Conservation (phyloP, 768 basidiomycete species). For the Serendipita sp. region DNA sequence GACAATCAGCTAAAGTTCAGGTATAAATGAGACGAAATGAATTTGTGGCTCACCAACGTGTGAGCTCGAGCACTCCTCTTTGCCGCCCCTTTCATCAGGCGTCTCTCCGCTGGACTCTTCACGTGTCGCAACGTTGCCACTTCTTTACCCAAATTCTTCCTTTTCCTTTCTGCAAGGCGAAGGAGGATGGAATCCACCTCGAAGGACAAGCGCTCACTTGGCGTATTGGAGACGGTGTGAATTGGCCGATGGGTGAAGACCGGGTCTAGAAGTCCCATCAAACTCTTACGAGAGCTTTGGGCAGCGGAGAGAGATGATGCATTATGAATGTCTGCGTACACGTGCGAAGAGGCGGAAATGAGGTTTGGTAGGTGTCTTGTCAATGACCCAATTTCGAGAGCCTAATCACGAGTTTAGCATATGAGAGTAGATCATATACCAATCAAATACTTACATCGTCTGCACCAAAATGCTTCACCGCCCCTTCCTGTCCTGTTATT, state of each 20-base stretch:
- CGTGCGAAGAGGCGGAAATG: too few species aligned
- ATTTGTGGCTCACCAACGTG: conserved; percentile 42
- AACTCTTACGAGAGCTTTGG: too few species aligned
- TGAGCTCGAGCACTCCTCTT: conserved; percentile 78
- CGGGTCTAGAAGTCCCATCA: too few species aligned
- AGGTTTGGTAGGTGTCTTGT: too few species aligned
- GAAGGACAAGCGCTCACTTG: background rate
- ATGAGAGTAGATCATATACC: too few species aligned
- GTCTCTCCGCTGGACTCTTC: conserved; percentile 66
- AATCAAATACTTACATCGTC: conserved; percentile 34
- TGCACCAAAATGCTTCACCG: conserved; percentile 52
- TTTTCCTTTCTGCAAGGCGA: conserved; percentile 31
- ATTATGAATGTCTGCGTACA: too few species aligned
- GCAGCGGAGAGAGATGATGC: too few species aligned
- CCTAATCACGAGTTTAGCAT: too few species aligned
- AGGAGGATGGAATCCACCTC: conserved; percentile 35
- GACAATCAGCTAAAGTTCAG: background rate
- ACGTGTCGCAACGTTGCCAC: conserved; percentile 56
- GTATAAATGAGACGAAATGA: background rate
- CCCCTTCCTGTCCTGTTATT: conserved; percentile 52
- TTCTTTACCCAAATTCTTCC: conserved; percentile 43
- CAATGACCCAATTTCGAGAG: too few species aligned
- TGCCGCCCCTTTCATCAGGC: conserved; percentile 68
- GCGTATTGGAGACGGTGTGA: too few species aligned
- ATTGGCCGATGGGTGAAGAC: too few species aligned